phyloP scores from a whole-genome alignment of 768 basidiomycete genomes.

The Suillus fuscotomentosus region DNA sequence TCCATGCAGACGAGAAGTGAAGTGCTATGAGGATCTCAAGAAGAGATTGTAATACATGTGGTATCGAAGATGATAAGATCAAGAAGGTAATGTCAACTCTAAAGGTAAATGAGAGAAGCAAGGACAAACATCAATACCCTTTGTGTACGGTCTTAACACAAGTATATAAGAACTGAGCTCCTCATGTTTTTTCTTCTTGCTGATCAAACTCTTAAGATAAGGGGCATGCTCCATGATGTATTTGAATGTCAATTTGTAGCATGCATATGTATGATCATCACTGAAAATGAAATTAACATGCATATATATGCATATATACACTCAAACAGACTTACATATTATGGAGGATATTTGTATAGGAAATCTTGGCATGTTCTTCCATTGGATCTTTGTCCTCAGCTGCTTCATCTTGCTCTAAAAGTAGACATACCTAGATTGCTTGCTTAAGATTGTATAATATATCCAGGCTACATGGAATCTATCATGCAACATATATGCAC shows the following conservation, averaged over 20 bases:
- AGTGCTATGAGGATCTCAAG: too few species aligned
- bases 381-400: background rate
- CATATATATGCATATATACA: background rate
- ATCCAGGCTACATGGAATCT: slow-evolving; percentile 2
- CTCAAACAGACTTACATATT: slow-evolving; percentile 1
- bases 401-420: slow-evolving; percentile 2
- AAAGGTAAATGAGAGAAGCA: too few species aligned
- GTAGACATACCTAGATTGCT: slow-evolving; percentile 1
- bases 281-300: background rate
- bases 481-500: background rate
- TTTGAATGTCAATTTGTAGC: background rate
- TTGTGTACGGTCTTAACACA: too few species aligned
- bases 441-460: slow-evolving; percentile 5
- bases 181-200: slow-evolving; percentile 2
- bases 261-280: background rate
- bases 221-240: background rate
- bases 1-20: too few species aligned
- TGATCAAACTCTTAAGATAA: background rate
- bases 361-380: background rate
- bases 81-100: too few species aligned
- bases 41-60: too few species aligned
- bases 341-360: background rate
- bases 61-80: too few species aligned
- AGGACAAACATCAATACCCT: too few species aligned
- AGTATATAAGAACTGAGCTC: background rate